Evolutionary conservation across 2,329 filamentous ascomycete species (phyloP).

Genomic region (Colletotrichum phormii): DNA sequence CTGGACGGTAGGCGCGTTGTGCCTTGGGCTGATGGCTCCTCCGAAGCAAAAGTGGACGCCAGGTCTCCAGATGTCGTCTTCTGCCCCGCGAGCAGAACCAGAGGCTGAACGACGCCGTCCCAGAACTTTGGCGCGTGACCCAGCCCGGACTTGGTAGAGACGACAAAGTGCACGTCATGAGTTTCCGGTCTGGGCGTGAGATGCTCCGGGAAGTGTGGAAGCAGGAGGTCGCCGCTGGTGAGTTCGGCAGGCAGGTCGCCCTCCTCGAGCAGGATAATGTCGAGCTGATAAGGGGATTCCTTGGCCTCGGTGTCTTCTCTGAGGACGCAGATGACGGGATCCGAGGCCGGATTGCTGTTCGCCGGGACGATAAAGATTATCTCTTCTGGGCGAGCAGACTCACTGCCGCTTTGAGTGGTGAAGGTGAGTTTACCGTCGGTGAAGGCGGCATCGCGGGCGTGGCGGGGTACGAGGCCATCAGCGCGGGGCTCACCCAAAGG

Average conservation of each 20-base stretch:
- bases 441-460: conserved; percentile 27
- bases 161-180: conserved; percentile 67
- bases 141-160: conserved; percentile 76
- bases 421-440: conserved; percentile 30
- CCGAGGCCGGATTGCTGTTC: not conserved
- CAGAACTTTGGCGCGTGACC: conserved; percentile 68
- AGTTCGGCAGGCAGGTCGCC: conserved; percentile 51
- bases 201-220: conserved; percentile 53
- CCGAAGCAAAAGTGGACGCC: conserved; percentile 2
- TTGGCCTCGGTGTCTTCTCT: conserved; percentile 45
- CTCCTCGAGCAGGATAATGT: conserved; percentile 43
- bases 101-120: conserved; percentile 63
- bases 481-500: conserved; percentile 24
- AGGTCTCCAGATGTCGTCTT: conserved; percentile 9
- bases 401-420: conserved; percentile 13
- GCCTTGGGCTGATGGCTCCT: conserved; percentile 8
- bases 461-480: conserved; percentile 28
- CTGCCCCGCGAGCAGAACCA: conserved; percentile 58
- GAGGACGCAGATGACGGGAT: conserved; percentile 52
- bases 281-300: conserved; percentile 43
- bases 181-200: conserved; percentile 37
- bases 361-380: conserved; percentile 41
- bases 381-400: conserved; percentile 37
- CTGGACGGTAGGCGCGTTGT: conserved; percentile 32
- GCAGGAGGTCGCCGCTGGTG: conserved; percentile 49